Conservation (phyloP, 1,139 yeast species). For the Groenewaldozyma auringiensis region DNA sequence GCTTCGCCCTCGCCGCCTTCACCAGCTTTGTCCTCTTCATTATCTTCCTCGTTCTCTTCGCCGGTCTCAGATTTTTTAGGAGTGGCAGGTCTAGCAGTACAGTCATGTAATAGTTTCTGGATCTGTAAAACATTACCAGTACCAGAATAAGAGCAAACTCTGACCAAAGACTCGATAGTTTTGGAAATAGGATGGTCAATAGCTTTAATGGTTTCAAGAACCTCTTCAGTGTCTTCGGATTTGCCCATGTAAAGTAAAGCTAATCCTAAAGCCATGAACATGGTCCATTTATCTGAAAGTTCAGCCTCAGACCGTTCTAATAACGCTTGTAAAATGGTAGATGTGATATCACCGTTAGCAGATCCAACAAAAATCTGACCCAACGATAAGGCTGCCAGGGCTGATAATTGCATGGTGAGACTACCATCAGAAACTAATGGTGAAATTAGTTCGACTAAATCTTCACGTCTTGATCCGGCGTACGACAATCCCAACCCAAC, state of each 20-base stretch:
- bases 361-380: constrained; percentile 96
- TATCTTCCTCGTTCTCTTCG: constrained; percentile 30
- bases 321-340: constrained; percentile 81
- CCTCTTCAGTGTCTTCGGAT: constrained; percentile 92
- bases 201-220: constrained; percentile 87
- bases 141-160: constrained; percentile 93
- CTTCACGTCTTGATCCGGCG: constrained; percentile 89
- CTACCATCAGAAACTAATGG: constrained; percentile 85
- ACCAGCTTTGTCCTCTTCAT: constrained; percentile 28
- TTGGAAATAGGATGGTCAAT: constrained; percentile 91
- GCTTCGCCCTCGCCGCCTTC: constrained; percentile 22
- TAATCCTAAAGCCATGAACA: constrained; percentile 85
- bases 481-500: constrained; percentile 91
- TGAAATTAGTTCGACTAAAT: constrained; percentile 63
- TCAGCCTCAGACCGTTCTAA: constrained; percentile 77
- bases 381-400: constrained; percentile 83
- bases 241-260: constrained; percentile 92
- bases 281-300: constrained; percentile 76
- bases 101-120: constrained; percentile 82
- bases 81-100: constrained; percentile 49
- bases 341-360: constrained; percentile 88
- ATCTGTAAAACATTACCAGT: constrained; percentile 96
- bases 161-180: constrained; percentile 82
- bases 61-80: constrained; percentile 39
- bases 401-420: constrained; percentile 66